These are phyloP conservation scores for Penstemon eatonii DNA, from an alignment of 257 asterid species.

Conservation along the genomic window DNA sequence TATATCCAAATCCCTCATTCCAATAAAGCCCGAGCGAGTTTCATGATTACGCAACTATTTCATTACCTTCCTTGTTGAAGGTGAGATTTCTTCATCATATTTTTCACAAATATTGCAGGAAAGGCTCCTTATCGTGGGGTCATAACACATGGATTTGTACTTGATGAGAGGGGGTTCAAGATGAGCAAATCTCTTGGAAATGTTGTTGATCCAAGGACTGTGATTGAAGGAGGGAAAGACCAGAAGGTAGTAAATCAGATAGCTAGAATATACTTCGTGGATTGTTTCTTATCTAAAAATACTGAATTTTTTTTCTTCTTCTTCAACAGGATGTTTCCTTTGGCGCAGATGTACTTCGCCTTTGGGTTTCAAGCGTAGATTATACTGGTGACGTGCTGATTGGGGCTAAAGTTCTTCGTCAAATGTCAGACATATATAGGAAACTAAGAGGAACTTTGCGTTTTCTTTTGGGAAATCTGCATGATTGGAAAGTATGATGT, in stretches of 20 bases:
- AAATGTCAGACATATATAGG: constrained; percentile 91
- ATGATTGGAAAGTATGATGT: constrained; percentile 87
- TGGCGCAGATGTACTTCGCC: constrained; percentile 95
- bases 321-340: constrained; percentile 72
- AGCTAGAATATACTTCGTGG: background rate
- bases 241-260: constrained; percentile 51
- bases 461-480: constrained; percentile 90
- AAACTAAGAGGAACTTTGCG: constrained; percentile 96
- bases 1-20: too few relatives aligned
- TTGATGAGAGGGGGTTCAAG: constrained; percentile 92
- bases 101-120: constrained; percentile 49
- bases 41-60: background rate
- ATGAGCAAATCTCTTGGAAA: constrained; percentile 98
- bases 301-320: constrained; percentile 30
- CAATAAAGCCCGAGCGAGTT: background rate
- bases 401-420: constrained; percentile 90
- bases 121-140: constrained; percentile 89
- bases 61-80: constrained; percentile 8
- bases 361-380: constrained; percentile 98
- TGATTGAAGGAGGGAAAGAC: constrained; percentile 92
- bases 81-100: constrained; percentile 14
- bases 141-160: constrained; percentile 92
- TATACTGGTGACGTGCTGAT: constrained; percentile 84
- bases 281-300: constrained; percentile 17
- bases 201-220: constrained; percentile 85